Conservation (phyloP, 2,329 filamentous ascomycete species). For the Emergomyces orientalis region DNA sequence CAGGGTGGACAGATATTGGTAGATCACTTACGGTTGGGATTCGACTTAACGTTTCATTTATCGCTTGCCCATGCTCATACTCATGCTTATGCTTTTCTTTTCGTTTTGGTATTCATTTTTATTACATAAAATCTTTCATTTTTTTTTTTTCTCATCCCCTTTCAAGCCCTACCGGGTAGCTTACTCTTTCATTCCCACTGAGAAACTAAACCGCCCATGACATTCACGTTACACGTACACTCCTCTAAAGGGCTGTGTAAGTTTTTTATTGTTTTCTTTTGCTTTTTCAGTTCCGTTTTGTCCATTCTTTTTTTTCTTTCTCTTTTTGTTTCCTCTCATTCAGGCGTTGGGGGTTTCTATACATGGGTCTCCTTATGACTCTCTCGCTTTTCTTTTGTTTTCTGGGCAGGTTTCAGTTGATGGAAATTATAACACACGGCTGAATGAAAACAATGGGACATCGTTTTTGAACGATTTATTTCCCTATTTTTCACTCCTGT, state of each 20-base stretch:
- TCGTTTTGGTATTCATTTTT: neutral
- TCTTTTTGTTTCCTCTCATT: neutral
- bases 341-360: too few relatives aligned
- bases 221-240: neutral
- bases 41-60: neutral
- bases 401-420: too few relatives aligned
- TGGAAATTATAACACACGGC: too few relatives aligned
- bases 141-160: neutral
- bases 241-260: neutral
- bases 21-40: neutral
- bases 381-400: too few relatives aligned
- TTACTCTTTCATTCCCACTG: too few relatives aligned
- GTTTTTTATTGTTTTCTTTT: neutral
- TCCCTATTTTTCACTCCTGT: too few relatives aligned
- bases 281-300: neutral
- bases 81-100: neutral
- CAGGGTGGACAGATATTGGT: neutral
- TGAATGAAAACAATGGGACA: too few relatives aligned
- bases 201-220: neutral
- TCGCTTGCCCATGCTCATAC: neutral
- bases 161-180: too few relatives aligned
- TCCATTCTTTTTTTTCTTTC: slow-evolving; percentile 3
- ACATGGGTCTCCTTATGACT: too few relatives aligned
- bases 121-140: too few relatives aligned
- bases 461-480: too few relatives aligned